Evolutionary conservation across 352 stramenopile genomes (phyloP).

Genomic region (Thalassiosira mediterranea): DNA sequence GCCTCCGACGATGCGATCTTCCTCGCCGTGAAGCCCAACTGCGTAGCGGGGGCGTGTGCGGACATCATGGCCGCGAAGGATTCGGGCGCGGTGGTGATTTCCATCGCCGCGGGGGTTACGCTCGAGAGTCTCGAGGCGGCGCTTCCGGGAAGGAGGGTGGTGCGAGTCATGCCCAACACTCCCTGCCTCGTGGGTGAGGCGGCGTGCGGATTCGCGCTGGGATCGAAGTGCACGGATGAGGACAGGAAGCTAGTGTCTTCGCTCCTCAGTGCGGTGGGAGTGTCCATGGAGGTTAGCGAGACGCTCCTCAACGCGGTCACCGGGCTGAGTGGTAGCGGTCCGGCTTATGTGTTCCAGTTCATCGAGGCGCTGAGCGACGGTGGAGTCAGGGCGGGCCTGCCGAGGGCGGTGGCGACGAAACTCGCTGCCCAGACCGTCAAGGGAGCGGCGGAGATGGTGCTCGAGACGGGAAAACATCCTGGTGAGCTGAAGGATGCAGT

Average conservation of each 20-base stretch:
- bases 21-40: slow-evolving; percentile 88
- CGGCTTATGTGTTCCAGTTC: slow-evolving; percentile 89
- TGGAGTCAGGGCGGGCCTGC: slow-evolving; percentile 86
- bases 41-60: slow-evolving; percentile 75
- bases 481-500: slow-evolving; percentile 88
- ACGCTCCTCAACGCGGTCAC: slow-evolving; percentile 86
- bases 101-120: slow-evolving; percentile 87
- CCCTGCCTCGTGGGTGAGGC: slow-evolving; percentile 86
- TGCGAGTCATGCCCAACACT: slow-evolving; percentile 92
- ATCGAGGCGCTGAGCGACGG: slow-evolving; percentile 90
- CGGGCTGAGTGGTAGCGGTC: slow-evolving; percentile 86
- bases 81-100: slow-evolving; percentile 80
- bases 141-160: slow-evolving; percentile 73
- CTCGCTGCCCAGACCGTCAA: slow-evolving; percentile 89
- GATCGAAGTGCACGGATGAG: slow-evolving; percentile 71
- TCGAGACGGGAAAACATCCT: slow-evolving; percentile 86
- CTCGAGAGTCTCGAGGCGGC: slow-evolving; percentile 70
- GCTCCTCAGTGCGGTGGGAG: slow-evolving; percentile 84
- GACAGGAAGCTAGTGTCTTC: slow-evolving; percentile 81
- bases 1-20: slow-evolving; percentile 78
- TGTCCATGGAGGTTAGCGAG: slow-evolving; percentile 84
- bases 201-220: slow-evolving; percentile 83
- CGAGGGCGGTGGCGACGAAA: slow-evolving; percentile 83
- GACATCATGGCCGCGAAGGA: slow-evolving; percentile 66
- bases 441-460: slow-evolving; percentile 89